Evolutionary conservation across 1,284 basidiomycete species (phyloP).

Genomic region (Tilletiopsis washingtonensis): DNA sequence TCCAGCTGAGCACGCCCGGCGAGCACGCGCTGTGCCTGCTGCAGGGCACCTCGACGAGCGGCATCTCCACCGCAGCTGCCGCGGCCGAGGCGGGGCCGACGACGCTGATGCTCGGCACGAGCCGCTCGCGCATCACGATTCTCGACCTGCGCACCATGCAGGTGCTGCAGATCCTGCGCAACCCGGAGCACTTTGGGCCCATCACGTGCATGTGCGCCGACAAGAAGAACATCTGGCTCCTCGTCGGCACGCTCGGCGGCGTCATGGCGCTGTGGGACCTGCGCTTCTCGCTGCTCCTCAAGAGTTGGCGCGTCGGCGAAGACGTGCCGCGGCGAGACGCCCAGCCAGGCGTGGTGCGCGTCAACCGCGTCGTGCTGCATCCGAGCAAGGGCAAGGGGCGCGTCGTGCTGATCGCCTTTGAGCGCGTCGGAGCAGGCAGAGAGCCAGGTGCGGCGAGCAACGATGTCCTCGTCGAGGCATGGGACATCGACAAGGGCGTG

Average conservation of each 20-base stretch:
- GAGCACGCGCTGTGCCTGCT: constrained; percentile 46
- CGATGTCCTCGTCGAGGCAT: constrained; percentile 34
- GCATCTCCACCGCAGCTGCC: background rate
- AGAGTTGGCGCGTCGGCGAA: constrained; percentile 72
- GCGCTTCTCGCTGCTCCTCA: constrained; percentile 79
- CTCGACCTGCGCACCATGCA: constrained; percentile 81
- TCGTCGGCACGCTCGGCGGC: constrained; percentile 77
- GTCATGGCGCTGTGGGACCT: constrained; percentile 85
- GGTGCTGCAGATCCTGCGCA: constrained; percentile 65
- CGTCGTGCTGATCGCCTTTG: constrained; percentile 77
- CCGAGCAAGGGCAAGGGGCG: constrained; percentile 67
- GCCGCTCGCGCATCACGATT: constrained; percentile 66
- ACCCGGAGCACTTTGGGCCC: constrained; percentile 76
- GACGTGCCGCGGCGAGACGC: background rate
- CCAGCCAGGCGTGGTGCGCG: constrained; percentile 44
- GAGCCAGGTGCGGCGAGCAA: constrained; percentile 3
- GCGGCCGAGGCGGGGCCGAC: constrained; percentile 6
- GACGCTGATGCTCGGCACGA: constrained; percentile 70
- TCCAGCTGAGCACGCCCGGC: constrained; percentile 38
- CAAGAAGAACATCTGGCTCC: constrained; percentile 66
- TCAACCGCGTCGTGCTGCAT: constrained; percentile 68
- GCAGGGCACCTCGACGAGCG: constrained; percentile 13
- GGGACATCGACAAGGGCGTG: constrained; percentile 45
- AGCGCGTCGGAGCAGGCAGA: constrained; percentile 33
- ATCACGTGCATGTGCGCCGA: constrained; percentile 78